These are phyloP conservation scores for Elaeis guineensis DNA, from an alignment of 176 grass and related monocot species.

Conservation along the genomic window DNA sequence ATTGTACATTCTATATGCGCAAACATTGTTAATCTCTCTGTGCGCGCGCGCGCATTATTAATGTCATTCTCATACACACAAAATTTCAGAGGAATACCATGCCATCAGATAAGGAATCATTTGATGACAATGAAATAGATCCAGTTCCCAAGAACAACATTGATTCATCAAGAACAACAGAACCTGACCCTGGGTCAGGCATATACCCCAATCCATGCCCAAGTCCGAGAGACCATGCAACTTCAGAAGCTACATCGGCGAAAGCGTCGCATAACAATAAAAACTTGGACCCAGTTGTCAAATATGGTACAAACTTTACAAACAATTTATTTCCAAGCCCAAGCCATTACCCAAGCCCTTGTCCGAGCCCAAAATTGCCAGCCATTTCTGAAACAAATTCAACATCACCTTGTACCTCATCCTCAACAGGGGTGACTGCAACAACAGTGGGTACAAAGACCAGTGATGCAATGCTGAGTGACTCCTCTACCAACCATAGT, in stretches of 20 bases:
- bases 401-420: neutral
- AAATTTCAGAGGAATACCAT: slow-evolving; percentile 8
- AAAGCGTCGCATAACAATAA: neutral
- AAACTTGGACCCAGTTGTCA: neutral
- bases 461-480: neutral
- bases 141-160: neutral
- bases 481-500: neutral
- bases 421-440: neutral
- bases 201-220: neutral
- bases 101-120: neutral
- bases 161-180: neutral
- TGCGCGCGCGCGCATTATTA: no score
- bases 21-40: no score
- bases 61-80: neutral
- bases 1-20: no score
- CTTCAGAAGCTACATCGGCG: neutral
- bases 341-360: neutral
- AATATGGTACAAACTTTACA: neutral
- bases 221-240: neutral
- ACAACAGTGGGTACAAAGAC: neutral
- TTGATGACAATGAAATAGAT: neutral
- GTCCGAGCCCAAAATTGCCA: slow-evolving; percentile 4
- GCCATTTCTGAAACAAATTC: neutral
- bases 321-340: neutral
- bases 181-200: neutral